phyloP scores from a whole-genome alignment of 2,329 filamentous ascomycete genomes.

The Botrytis elliptica region DNA sequence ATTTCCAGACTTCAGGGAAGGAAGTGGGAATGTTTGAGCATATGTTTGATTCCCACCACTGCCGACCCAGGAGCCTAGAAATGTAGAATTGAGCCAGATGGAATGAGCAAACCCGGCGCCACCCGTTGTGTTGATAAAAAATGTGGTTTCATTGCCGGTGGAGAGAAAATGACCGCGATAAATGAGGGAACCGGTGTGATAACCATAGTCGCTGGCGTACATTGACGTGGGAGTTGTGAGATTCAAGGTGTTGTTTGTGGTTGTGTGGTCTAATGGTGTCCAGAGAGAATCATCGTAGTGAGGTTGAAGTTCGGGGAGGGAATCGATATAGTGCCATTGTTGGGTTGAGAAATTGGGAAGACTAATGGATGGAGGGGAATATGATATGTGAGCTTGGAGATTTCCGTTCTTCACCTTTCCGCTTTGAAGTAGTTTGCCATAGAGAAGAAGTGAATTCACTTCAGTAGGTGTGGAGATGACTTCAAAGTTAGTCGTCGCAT shows the following conservation, averaged over 20 bases:
- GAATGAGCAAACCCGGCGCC: conserved; percentile 65
- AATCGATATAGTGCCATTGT: conserved; percentile 68
- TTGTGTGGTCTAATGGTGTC: conserved; percentile 48
- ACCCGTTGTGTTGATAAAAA: conserved; percentile 57
- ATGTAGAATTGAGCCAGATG: conserved; percentile 60
- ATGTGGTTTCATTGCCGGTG: conserved; percentile 55
- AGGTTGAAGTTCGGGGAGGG: conserved; percentile 61
- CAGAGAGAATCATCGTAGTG: conserved; percentile 67
- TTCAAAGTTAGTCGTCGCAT: conserved; percentile 52
- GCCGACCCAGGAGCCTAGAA: conserved; percentile 56
- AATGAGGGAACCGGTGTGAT: conserved; percentile 63
- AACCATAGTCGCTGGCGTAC: conserved; percentile 71
- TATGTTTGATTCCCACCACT: conserved; percentile 51
- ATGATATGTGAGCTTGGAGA: conserved; percentile 42
- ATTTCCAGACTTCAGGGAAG: conserved; percentile 58
- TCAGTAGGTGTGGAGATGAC: conserved; percentile 59
- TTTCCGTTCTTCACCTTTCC: conserved; percentile 54
- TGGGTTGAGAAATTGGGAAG: conserved; percentile 53
- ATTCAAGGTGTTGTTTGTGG: conserved; percentile 43
- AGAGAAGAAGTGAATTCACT: conserved; percentile 38
- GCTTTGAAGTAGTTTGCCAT: conserved; percentile 38
- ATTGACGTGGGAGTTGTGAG: conserved; percentile 60
- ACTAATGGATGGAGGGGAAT: conserved; percentile 48
- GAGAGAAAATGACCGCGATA: conserved; percentile 68
- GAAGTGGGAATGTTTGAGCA: conserved; percentile 59